phyloP scores from a whole-genome alignment of 75 land plant genomes.

The Larix kaempferi region DNA sequence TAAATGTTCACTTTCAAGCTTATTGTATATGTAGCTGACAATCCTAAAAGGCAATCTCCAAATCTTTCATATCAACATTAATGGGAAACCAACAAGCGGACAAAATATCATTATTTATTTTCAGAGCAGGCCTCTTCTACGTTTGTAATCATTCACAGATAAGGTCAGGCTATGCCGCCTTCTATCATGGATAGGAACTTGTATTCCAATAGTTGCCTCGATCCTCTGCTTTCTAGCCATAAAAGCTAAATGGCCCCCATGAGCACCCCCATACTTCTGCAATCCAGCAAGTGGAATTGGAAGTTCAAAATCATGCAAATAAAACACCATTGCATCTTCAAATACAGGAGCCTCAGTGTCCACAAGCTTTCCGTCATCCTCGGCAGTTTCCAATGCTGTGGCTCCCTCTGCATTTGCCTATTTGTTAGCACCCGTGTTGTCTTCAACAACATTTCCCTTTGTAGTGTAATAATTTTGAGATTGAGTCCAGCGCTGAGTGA shows the following conservation, averaged over 20 bases:
- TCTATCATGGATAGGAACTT: constrained; percentile 81
- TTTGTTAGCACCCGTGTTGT: not conserved
- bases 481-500: constrained; percentile 94
- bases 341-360: constrained; percentile 76
- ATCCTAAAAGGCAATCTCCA: too few relatives aligned
- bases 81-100: too few relatives aligned
- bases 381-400: constrained; percentile 53
- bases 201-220: constrained; percentile 75
- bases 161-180: constrained; percentile 77
- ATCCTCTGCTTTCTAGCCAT: constrained; percentile 80
- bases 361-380: constrained; percentile 71
- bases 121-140: constrained; percentile 82
- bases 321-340: constrained; percentile 51
- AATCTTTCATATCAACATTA: too few relatives aligned
- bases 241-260: constrained; percentile 71
- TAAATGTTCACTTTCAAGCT: too few relatives aligned
- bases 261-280: constrained; percentile 74
- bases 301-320: constrained; percentile 40
- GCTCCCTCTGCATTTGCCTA: not conserved
- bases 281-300: constrained; percentile 38
- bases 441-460: constrained; percentile 4
- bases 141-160: constrained; percentile 90
- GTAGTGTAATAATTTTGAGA: constrained; percentile 70
- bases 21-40: too few relatives aligned
- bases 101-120: too few relatives aligned